Evolutionary conservation across 768 basidiomycete species (phyloP), one percentile per base, ranked within the genome.

Genomic region (Ramaria sp.): DNA sequence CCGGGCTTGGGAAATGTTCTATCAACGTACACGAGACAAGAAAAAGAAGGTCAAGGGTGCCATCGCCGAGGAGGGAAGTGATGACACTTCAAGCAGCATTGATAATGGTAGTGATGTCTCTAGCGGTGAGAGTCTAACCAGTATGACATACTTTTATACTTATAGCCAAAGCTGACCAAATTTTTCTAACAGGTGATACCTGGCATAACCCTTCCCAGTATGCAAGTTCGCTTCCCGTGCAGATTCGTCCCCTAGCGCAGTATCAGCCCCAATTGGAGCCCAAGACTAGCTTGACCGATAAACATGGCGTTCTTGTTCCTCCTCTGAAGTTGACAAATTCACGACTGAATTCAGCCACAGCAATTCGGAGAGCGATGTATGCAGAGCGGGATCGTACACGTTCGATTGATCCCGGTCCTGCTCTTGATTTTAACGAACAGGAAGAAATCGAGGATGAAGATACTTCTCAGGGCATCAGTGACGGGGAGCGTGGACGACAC

Each of bases 351-450:
- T 72, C 81, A 15, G 73, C 81, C 1, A 63, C 73, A 37, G 73
- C 77, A 1, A 60, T 81, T 28, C 82, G 83, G 24, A 81, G 70
- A 59, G 78, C 79, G 10, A 70, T 75, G 3, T 87, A 87, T 63
- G 81, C 81, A 3, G 80, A 80, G 61, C 82, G 85, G 27, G 85
- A 88, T 65, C 77, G 77, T 39, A 67, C 67, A 52, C 78, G 82
- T 30, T 70, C 74, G 0, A 71, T 82, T 60, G 86, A 88, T 62
- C 85, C 85, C 0, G 87, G 86, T 6, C 53, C 53, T 34, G 70
- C 78, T 13, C 71, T 85, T 32, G 83, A 84, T 56, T 82, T 85
- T 60, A 65, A 71, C 16, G 61, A 66, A 13, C 77, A 75, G 15
- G 77, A 71, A 2, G 77, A 75, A 22, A 80, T 76, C 15, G 77